A percentile compares a stretch with the other conserved stretches of the same genome.
These are phyloP conservation scores for Ustilago shanxiensis DNA, from an alignment of 1,284 basidiomycete species.

Conservation along the genomic window DNA sequence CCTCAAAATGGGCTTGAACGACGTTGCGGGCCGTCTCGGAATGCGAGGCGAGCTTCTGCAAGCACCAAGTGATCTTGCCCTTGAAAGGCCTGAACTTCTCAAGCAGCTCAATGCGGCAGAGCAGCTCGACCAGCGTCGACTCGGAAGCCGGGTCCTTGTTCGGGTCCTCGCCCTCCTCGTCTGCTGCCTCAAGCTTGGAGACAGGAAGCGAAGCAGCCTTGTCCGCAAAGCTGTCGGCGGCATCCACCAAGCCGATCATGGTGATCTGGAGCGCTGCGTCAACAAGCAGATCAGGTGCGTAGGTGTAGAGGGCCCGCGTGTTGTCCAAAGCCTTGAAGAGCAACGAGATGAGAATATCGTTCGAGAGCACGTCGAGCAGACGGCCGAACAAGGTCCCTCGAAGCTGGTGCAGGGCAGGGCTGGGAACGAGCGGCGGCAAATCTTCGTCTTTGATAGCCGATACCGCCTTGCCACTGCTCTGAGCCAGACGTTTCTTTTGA, in stretches of 20 bases:
- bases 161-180: conserved; percentile 13
- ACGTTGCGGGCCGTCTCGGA: conserved; percentile 20
- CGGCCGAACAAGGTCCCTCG: conserved; percentile 46
- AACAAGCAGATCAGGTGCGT: conserved; percentile 80
- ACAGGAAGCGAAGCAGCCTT: conserved; percentile 22
- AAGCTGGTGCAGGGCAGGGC: conserved; percentile 35
- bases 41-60: conserved; percentile 46
- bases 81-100: conserved; percentile 58
- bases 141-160: conserved; percentile 4
- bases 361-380: conserved; percentile 42
- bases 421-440: conserved; percentile 28
- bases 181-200: conserved; percentile 15
- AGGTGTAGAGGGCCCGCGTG: conserved; percentile 28
- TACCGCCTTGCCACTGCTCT: conserved; percentile 26
- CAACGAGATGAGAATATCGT: conserved; percentile 49
- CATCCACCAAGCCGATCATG: conserved; percentile 60
- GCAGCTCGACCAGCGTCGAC: conserved; percentile 47
- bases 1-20: conserved; percentile 25
- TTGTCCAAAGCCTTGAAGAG: conserved; percentile 55
- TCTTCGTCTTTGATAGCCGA: conserved; percentile 51
- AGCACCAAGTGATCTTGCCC: conserved; percentile 57
- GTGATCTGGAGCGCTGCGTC: conserved; percentile 83
- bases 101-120: conserved; percentile 48
- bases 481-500: conserved; percentile 41
- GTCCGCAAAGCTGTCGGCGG: conserved; percentile 39